Percentiles rank a stretch among this genome's conserved stretches.
Conservation (phyloP, 768 basidiomycete genomes). For the Mycena haematopus region DNA sequence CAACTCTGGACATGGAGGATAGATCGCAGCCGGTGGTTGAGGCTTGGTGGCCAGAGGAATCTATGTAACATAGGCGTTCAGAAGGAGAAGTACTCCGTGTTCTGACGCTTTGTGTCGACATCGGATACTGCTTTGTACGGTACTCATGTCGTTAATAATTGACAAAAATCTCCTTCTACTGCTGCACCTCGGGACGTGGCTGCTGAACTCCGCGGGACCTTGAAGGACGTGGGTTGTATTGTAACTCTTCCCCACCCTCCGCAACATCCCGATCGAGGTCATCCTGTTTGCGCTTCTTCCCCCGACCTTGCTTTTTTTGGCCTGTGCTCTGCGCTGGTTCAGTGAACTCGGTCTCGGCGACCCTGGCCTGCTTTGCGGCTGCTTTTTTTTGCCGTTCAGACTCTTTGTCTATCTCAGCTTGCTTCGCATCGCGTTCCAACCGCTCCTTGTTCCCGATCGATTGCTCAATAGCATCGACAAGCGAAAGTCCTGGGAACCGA, state of each 20-base stretch:
- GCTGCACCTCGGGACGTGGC: too few relatives aligned
- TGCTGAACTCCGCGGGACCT: not conserved
- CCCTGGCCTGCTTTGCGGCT: not conserved
- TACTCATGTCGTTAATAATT: too few relatives aligned
- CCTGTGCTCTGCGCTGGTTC: not conserved
- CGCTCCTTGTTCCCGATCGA: not conserved
- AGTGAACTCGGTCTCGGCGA: not conserved
- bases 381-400: not conserved
- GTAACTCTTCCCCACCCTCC: not conserved
- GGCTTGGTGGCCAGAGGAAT: too few relatives aligned
- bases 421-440: not conserved
- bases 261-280: not conserved
- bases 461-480: not conserved
- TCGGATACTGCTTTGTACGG: too few relatives aligned
- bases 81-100: not conserved
- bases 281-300: not conserved
- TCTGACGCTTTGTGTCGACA: not conserved
- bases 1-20: not conserved
- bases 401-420: not conserved
- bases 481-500: not conserved
- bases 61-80: not conserved
- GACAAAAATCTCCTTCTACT: too few relatives aligned
- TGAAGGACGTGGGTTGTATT: not conserved
- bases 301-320: not conserved
- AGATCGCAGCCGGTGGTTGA: constrained; percentile 7